A percentile compares a stretch with the other conserved stretches of the same genome.
phyloP scores from a whole-genome alignment of 2,329 filamentous ascomycete genomes.

The Talaromyces albobiverticillius region DNA sequence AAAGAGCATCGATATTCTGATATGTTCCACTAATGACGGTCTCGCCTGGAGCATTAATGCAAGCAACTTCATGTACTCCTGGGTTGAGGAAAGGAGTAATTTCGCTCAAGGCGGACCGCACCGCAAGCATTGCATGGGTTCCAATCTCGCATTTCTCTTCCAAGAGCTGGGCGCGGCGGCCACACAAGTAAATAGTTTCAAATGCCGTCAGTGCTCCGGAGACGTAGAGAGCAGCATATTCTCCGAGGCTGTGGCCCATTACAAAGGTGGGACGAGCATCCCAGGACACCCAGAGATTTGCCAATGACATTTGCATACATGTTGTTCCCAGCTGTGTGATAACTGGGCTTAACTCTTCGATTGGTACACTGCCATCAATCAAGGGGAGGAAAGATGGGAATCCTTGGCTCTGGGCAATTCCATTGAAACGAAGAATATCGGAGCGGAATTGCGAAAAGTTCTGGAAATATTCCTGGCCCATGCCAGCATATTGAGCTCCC shows the following conservation, averaged over 20 bases:
- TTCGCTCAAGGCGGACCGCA: slow-evolving; percentile 36
- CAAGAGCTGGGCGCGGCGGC: slow-evolving; percentile 40
- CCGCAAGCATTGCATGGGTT: slow-evolving; percentile 45
- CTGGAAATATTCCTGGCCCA: slow-evolving; percentile 36
- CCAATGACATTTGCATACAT: slow-evolving; percentile 40
- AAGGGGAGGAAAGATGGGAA: slow-evolving; percentile 36
- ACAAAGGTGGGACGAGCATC: slow-evolving; percentile 37
- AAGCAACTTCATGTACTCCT: slow-evolving; percentile 29
- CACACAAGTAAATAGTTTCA: slow-evolving; percentile 40
- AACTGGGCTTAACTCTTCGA: slow-evolving; percentile 29
- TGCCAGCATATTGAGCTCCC: slow-evolving; percentile 36
- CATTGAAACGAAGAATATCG: slow-evolving; percentile 30
- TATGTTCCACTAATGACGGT: slow-evolving; percentile 42
- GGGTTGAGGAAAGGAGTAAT: slow-evolving; percentile 30
- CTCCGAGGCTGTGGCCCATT: slow-evolving; percentile 42
- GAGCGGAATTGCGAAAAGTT: slow-evolving; percentile 28
- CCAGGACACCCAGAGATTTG: slow-evolving; percentile 33
- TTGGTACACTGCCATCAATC: slow-evolving; percentile 29
- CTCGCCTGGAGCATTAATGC: slow-evolving; percentile 43
- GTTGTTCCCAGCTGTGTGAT: slow-evolving; percentile 37
- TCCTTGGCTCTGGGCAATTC: slow-evolving; percentile 31
- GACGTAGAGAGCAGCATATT: slow-evolving; percentile 40
- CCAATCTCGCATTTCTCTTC: slow-evolving; percentile 38
- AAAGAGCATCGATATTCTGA: slow-evolving; percentile 35
- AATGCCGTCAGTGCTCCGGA: slow-evolving; percentile 36